Conservation (phyloP, 192 early-diverging fungal genomes). For the Rhizoclosmatium globosum region DNA sequence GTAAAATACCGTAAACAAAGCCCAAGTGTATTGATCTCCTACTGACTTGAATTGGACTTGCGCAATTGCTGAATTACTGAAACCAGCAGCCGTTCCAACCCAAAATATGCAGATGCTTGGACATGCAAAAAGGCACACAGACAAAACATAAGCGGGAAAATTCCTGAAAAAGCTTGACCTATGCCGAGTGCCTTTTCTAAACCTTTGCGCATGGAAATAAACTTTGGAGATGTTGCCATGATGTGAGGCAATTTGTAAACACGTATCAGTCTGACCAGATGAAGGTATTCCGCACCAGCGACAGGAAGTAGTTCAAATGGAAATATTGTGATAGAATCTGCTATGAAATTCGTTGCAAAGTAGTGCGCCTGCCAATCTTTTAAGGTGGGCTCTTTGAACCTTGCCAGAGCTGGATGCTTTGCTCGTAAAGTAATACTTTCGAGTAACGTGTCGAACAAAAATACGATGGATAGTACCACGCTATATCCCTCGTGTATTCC, state of each 20-base stretch:
- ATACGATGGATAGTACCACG: slow-evolving; percentile 5
- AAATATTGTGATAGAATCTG: slow-evolving; percentile 17
- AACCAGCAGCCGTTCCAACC: slow-evolving; percentile 29
- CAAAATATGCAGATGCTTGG: slow-evolving; percentile 49
- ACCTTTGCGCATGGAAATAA: not conserved
- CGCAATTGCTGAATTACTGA: slow-evolving; percentile 23
- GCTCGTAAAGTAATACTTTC: slow-evolving; percentile 18
- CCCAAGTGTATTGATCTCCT: slow-evolving; percentile 52
- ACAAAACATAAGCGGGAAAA: slow-evolving; percentile 41
- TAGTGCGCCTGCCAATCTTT: slow-evolving; percentile 31
- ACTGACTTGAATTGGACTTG: slow-evolving; percentile 21
- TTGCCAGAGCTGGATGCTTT: slow-evolving; percentile 22
- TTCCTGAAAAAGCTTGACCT: slow-evolving; percentile 45
- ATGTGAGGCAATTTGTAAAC: slow-evolving; percentile 21
- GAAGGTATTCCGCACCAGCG: not conserved
- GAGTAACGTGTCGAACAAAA: slow-evolving; percentile 25
- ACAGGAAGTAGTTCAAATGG: slow-evolving; percentile 18
- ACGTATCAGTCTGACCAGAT: not conserved
- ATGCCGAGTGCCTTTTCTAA: slow-evolving; percentile 38
- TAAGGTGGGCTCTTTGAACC: slow-evolving; percentile 20
- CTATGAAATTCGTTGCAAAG: not conserved
- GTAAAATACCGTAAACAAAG: slow-evolving; percentile 17
- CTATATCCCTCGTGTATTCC: slow-evolving; percentile 6
- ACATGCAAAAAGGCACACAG: slow-evolving; percentile 52
- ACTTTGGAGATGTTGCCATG: slow-evolving; percentile 13